These are phyloP conservation scores for Pichiaceae sp. DNA, from an alignment of 1,139 yeast genomes.

Conservation along the genomic window DNA sequence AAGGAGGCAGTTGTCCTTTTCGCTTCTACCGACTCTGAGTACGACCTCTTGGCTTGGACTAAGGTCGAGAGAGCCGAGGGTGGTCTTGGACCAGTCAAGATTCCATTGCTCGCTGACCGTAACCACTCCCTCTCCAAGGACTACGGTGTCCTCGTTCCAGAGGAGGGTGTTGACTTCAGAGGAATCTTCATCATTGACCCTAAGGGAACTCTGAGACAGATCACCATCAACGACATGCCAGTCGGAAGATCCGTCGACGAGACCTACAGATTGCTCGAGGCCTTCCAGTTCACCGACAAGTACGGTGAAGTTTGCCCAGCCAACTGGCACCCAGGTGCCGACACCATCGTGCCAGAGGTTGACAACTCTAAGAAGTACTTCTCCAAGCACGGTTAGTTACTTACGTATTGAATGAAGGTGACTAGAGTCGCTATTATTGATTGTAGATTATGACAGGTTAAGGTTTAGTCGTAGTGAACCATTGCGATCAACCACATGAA, in stretches of 20 bases:
- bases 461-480: neutral
- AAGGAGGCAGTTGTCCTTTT: constrained; percentile 85
- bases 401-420: neutral
- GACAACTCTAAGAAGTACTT: constrained; percentile 78
- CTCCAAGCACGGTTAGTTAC: constrained; percentile 23
- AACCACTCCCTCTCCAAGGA: constrained; percentile 91
- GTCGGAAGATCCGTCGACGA: constrained; percentile 99
- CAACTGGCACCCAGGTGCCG: constrained; percentile 97
- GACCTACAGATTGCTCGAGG: constrained; percentile 93
- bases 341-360: constrained; percentile 87
- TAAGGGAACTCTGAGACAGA: constrained; percentile 87
- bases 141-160: constrained; percentile 95
- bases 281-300: constrained; percentile 98
- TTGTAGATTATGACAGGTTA: too few species aligned
- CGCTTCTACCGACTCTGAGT: constrained; percentile 98
- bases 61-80: constrained; percentile 94
- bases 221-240: constrained; percentile 95
- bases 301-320: constrained; percentile 99
- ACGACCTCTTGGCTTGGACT: constrained; percentile 96
- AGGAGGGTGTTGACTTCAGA: constrained; percentile 94
- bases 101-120: constrained; percentile 93
- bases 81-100: constrained; percentile 92
- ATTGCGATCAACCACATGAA: constrained; percentile 7
- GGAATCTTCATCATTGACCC: constrained; percentile 98
- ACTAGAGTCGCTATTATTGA: constrained; percentile 3